These are phyloP conservation scores for Scedosporium dehoogii DNA, from an alignment of 2,329 filamentous ascomycete genomes.

Conservation along the genomic window DNA sequence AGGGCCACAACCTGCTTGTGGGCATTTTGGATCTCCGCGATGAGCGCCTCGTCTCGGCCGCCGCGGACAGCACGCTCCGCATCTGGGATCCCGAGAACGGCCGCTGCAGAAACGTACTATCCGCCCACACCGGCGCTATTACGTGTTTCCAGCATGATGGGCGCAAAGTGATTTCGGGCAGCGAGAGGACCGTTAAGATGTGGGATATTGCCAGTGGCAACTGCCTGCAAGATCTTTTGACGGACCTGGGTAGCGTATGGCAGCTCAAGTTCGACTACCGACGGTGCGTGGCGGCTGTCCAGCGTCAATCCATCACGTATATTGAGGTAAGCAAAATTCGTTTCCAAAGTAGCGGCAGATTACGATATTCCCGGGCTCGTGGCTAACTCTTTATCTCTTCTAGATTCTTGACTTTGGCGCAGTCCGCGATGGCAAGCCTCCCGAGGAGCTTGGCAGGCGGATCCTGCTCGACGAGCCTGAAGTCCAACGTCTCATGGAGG, in stretches of 20 bases:
- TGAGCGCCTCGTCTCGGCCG: conserved; percentile 85
- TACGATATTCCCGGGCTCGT: neutral
- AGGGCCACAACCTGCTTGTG: conserved; percentile 87
- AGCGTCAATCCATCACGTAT: conserved; percentile 85
- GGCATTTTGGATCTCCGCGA: conserved; percentile 83
- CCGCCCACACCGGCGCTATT: conserved; percentile 91
- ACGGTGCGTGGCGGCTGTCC: conserved; percentile 90
- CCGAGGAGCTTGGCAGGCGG: conserved; percentile 67
- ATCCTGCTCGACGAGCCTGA: conserved; percentile 55
- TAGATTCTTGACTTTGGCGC: conserved; percentile 94
- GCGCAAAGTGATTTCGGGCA: conserved; percentile 92
- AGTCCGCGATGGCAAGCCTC: conserved; percentile 73
- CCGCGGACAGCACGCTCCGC: conserved; percentile 85
- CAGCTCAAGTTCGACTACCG: conserved; percentile 97
- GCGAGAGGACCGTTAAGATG: conserved; percentile 94
- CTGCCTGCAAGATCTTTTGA: conserved; percentile 85
- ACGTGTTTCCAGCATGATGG: conserved; percentile 98
- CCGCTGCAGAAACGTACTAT: conserved; percentile 79
- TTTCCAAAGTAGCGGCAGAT: too few species aligned
- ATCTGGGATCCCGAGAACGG: conserved; percentile 97
- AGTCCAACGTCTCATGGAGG: conserved; percentile 39
- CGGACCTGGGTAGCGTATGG: conserved; percentile 94
- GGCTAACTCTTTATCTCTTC: neutral
- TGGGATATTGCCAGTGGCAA: conserved; percentile 93
- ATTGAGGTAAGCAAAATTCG: conserved; percentile 65